Conservation (phyloP, 2,329 filamentous ascomycete species). For the Colletotrichum sp. region DNA sequence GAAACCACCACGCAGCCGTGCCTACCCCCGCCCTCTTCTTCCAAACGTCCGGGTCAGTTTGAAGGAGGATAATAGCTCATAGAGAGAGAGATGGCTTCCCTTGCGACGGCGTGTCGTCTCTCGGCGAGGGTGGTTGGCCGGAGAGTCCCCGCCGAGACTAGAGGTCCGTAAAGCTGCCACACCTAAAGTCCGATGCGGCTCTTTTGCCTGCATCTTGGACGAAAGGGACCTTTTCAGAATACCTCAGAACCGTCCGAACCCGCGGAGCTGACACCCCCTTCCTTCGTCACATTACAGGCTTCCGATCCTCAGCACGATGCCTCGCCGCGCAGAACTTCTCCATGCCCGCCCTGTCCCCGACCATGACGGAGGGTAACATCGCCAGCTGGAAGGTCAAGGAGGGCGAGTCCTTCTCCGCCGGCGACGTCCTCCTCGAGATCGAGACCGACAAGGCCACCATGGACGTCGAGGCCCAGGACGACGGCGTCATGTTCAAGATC, state of each 20-base stretch:
- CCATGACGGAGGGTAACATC: constrained; percentile 94
- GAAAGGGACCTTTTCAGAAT: background rate
- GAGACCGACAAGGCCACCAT: constrained; percentile 95
- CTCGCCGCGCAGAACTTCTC: constrained; percentile 85
- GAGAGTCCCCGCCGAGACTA: constrained; percentile 57
- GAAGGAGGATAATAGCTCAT: background rate
- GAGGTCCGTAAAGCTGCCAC: constrained; percentile 53
- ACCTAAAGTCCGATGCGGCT: background rate
- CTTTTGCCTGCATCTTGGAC: background rate
- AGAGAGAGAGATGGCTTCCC: constrained; percentile 65
- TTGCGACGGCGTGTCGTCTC: constrained; percentile 67
- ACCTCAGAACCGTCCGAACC: background rate
- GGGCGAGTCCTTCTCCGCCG: constrained; percentile 80
- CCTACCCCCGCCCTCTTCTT: background rate
- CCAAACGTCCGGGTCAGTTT: background rate
- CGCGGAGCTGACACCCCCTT: constrained; percentile 1
- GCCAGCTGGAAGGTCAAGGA: constrained; percentile 86
- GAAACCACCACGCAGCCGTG: background rate
- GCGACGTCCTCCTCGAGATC: constrained; percentile 89
- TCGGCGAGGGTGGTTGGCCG: constrained; percentile 64
- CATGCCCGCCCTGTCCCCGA: constrained; percentile 90
- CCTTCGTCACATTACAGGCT: constrained; percentile 51
- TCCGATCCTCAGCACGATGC: constrained; percentile 65
- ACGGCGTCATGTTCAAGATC: constrained; percentile 87
- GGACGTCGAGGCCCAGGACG: constrained; percentile 93